These are phyloP conservation scores for Pleomassaria siparia DNA, from an alignment of 2,329 filamentous ascomycete genomes.

Conservation along the genomic window DNA sequence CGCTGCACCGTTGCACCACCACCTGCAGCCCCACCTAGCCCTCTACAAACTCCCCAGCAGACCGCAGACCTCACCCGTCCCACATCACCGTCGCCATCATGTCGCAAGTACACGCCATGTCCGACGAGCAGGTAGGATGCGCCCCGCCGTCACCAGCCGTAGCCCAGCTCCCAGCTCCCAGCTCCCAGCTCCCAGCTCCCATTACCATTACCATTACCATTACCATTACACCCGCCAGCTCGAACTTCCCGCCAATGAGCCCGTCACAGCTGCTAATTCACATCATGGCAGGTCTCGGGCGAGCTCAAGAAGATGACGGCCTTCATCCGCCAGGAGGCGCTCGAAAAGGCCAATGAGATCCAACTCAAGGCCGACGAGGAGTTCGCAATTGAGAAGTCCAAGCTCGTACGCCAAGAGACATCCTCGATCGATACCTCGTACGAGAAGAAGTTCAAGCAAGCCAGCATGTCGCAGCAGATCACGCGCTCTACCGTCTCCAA, in stretches of 20 bases:
- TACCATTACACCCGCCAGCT: too few species aligned
- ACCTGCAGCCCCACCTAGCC: slow-evolving; percentile 8
- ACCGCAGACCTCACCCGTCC: slow-evolving; percentile 7
- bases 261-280: slow-evolving; percentile 29
- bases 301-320: slow-evolving; percentile 99
- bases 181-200: too few species aligned
- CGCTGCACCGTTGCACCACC: slow-evolving; percentile 11
- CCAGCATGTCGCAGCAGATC: slow-evolving; percentile 98
- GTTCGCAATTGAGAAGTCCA: slow-evolving; percentile 98
- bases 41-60: slow-evolving; percentile 4
- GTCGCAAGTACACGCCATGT: slow-evolving; percentile 92
- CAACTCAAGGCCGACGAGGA: slow-evolving; percentile 98
- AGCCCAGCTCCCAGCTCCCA: slow-evolving; percentile 10
- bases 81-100: slow-evolving; percentile 64
- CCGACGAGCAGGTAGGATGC: slow-evolving; percentile 84
- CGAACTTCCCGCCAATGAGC: slow-evolving; percentile 20
- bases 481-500: slow-evolving; percentile 94
- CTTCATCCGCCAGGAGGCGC: slow-evolving; percentile 98
- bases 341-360: slow-evolving; percentile 96
- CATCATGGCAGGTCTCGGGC: slow-evolving; percentile 73
- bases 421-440: slow-evolving; percentile 88
- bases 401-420: slow-evolving; percentile 94
- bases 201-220: too few species aligned
- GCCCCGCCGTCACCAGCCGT: slow-evolving; percentile 2
- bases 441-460: slow-evolving; percentile 99